Conservation (phyloP, 306 rosid genomes). For the Albizia julibrissin region DNA sequence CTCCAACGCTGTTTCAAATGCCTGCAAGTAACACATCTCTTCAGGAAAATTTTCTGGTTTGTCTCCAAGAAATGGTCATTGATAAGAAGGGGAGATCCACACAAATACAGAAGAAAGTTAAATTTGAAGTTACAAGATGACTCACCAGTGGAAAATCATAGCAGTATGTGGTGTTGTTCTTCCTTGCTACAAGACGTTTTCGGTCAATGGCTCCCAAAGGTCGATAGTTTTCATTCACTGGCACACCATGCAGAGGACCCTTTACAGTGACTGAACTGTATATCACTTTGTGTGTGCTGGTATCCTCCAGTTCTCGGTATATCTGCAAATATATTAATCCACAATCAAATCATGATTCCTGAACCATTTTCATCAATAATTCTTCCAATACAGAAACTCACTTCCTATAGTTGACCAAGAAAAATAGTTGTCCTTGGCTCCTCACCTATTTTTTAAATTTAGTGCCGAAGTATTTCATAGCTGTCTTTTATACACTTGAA, state of each 20-base stretch:
- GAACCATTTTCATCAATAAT: background rate
- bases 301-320: conserved; percentile 84
- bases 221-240: conserved; percentile 79
- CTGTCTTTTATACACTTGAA: background rate
- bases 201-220: conserved; percentile 83
- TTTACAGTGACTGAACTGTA: conserved; percentile 63
- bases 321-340: conserved; percentile 53
- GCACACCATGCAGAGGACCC: conserved; percentile 76
- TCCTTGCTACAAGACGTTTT: conserved; percentile 89
- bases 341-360: conserved; percentile 29
- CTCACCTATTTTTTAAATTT: background rate
- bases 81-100: background rate
- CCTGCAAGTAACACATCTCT: conserved; percentile 58
- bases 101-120: conserved; percentile 11
- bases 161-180: conserved; percentile 93
- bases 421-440: background rate
- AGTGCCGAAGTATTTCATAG: background rate
- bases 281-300: conserved; percentile 56
- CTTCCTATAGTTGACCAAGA: background rate
- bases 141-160: conserved; percentile 97
- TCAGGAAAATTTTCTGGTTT: conserved; percentile 33
- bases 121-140: conserved; percentile 24
- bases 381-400: conserved; percentile 17
- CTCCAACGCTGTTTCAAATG: conserved; percentile 89
- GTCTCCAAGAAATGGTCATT: background rate